Conservation (phyloP, 192 early-diverging fungal genomes). For the Dimargaris xerosporica region DNA sequence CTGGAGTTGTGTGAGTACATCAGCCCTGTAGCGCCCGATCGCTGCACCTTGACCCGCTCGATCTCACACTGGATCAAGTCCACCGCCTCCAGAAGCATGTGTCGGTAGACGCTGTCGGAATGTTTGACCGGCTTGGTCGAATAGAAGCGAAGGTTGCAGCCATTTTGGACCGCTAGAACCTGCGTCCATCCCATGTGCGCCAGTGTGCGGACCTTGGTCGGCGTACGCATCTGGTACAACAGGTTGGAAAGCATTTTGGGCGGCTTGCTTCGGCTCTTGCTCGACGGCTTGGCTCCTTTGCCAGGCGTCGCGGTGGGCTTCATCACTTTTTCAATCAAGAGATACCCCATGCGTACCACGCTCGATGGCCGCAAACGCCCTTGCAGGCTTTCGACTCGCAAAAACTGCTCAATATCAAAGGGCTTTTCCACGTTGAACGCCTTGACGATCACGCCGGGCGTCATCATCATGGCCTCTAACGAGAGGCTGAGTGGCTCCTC, state of each 20-base stretch:
- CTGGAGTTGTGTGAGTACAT: neutral
- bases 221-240: neutral
- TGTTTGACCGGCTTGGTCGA: neutral
- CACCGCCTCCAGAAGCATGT: neutral
- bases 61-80: neutral
- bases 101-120: neutral
- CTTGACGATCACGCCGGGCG: slow-evolving; percentile 13
- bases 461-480: slow-evolving; percentile 11
- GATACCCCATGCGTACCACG: slow-evolving; percentile 10
- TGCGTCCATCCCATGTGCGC: slow-evolving; percentile 9
- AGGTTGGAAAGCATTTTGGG: neutral
- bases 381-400: slow-evolving; percentile 1
- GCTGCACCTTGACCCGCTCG: neutral
- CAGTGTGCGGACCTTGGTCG: neutral
- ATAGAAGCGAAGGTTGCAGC: slow-evolving; percentile 1
- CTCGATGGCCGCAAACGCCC: slow-evolving; percentile 1
- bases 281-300: neutral
- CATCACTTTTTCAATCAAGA: slow-evolving; percentile 2
- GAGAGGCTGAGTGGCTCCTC: slow-evolving; percentile 1
- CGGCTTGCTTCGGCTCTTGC: neutral
- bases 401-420: slow-evolving; percentile 10
- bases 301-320: neutral
- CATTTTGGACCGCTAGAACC: slow-evolving; percentile 10
- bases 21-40: neutral
- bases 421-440: slow-evolving; percentile 12